Conservation (phyloP, 2,329 filamentous ascomycete species). For the Beauveria caledonica region DNA sequence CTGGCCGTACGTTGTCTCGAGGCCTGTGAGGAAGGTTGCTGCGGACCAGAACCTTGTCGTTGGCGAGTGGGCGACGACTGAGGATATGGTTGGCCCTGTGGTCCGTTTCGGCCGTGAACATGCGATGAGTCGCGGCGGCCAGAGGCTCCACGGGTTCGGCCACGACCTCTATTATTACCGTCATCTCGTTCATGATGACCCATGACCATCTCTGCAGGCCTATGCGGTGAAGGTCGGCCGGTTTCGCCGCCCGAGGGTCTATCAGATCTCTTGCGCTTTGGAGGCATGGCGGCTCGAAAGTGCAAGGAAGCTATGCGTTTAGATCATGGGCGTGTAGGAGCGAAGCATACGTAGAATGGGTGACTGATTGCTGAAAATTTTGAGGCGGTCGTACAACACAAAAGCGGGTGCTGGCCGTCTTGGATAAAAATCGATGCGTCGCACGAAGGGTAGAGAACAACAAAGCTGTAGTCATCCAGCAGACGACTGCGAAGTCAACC, state of each 20-base stretch:
- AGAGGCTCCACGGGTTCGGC: conserved; percentile 37
- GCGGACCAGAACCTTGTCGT: conserved; percentile 7
- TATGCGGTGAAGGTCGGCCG: conserved; percentile 53
- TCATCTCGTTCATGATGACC: conserved; percentile 52
- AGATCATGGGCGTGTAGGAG: conserved; percentile 26
- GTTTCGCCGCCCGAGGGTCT: conserved; percentile 37
- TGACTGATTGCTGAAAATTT: not conserved
- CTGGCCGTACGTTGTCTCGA: not conserved
- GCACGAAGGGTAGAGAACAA: not conserved
- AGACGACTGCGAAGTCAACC: not conserved
- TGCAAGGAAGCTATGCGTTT: conserved; percentile 15
- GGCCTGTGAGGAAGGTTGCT: not conserved
- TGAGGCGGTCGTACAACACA: not conserved
- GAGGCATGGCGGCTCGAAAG: conserved; percentile 38
- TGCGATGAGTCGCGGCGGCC: conserved; percentile 47
- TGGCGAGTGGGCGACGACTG: conserved; percentile 7
- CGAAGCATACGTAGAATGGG: not conserved
- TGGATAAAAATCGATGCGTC: not conserved
- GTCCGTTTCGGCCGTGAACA: conserved; percentile 19
- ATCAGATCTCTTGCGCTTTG: conserved; percentile 52
- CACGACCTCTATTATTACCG: conserved; percentile 37
- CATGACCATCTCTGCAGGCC: conserved; percentile 46
- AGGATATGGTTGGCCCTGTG: conserved; percentile 15
- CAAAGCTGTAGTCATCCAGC: not conserved
- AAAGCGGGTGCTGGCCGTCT: not conserved